Conservation (phyloP, 2,329 filamentous ascomycete species). For the Aureobasidium namibiae region DNA sequence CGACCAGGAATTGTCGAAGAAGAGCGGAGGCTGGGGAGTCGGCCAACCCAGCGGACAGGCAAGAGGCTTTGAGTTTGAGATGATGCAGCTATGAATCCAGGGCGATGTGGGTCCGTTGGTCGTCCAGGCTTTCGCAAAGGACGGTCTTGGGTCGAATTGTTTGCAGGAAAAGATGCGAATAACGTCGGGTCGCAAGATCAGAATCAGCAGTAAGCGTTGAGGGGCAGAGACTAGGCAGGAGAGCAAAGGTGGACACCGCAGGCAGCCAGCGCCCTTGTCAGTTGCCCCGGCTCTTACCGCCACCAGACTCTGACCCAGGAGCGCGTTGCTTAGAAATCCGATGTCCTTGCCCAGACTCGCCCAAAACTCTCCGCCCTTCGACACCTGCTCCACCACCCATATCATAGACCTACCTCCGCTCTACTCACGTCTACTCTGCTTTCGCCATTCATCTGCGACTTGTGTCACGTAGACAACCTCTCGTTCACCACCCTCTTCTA, state of each 20-base stretch:
- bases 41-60: not conserved
- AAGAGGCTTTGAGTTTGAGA: not conserved
- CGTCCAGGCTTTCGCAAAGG: not conserved
- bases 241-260: constrained; percentile 10
- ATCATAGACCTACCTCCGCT: not conserved
- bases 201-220: not conserved
- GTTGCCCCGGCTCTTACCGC: constrained; percentile 1
- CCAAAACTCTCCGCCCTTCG: not conserved
- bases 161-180: not conserved
- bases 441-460: not conserved
- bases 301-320: not conserved
- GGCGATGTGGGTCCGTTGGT: not conserved
- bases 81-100: constrained; percentile 5
- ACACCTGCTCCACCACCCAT: not conserved
- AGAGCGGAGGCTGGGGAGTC: not conserved
- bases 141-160: not conserved
- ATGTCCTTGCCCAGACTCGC: not conserved
- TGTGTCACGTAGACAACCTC: not conserved
- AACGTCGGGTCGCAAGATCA: not conserved
- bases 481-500: not conserved
- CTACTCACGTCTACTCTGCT: not conserved
- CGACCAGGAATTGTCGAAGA: not conserved
- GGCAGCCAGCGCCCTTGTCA: not conserved
- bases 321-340: constrained; percentile 12
- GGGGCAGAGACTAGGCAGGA: constrained; percentile 1